A percentile compares a stretch with the other conserved stretches of the same genome.
Conservation (phyloP, 2,329 filamentous ascomycete species). For the Cytospora mali region DNA sequence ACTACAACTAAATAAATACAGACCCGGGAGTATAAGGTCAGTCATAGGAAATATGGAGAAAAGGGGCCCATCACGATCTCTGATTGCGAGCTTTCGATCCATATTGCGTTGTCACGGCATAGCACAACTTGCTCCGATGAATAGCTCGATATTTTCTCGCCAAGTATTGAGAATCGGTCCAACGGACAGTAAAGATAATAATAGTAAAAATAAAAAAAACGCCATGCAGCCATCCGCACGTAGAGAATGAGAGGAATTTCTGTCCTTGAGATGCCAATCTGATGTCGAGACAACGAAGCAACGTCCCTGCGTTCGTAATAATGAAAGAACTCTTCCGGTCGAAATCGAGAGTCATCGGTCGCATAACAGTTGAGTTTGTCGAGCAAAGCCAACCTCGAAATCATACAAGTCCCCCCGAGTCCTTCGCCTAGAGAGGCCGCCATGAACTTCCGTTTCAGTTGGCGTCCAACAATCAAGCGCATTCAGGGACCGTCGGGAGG, state of each 20-base stretch:
- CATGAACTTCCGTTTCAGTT: conserved; percentile 26
- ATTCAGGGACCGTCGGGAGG: conserved; percentile 41
- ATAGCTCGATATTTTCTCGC: conserved; percentile 13
- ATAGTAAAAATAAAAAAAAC: conserved; percentile 8
- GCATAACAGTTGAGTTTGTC: conserved; percentile 15
- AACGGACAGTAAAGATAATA: background rate
- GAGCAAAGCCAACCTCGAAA: conserved; percentile 17
- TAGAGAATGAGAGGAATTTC: conserved; percentile 18
- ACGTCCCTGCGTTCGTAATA: conserved; percentile 18
- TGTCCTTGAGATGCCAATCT: conserved; percentile 23
- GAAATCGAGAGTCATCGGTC: conserved; percentile 19
- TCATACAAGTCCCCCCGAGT: conserved; percentile 9
- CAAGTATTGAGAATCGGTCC: conserved; percentile 5
- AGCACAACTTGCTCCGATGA: conserved; percentile 5
- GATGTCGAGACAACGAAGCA: conserved; percentile 23
- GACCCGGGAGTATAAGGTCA: background rate
- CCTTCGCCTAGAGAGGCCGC: conserved; percentile 14
- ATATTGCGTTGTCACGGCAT: conserved; percentile 16
- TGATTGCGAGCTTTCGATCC: conserved; percentile 16
- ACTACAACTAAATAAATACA: background rate
- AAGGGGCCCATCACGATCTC: conserved; percentile 20
- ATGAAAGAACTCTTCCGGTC: conserved; percentile 20
- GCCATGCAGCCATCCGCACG: conserved; percentile 17
- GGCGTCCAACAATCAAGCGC: conserved; percentile 32
- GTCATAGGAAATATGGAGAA: conserved; percentile 1